Evolutionary conservation across 345 rosid genomes (phyloP).

Genomic region (Lagerstroemia speciosa): DNA sequence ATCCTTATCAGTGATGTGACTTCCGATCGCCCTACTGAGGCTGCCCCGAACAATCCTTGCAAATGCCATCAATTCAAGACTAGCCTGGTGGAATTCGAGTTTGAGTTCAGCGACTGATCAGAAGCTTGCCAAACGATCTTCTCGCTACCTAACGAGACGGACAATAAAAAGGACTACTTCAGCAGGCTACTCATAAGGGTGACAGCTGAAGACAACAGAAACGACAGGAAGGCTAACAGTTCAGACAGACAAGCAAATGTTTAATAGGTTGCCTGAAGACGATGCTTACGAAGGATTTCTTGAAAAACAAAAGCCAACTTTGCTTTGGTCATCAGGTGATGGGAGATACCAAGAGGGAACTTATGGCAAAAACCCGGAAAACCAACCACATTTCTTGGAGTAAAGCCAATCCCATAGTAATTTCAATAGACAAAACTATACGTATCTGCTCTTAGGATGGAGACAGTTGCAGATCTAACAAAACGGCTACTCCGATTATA

Average conservation of each 20-base stretch:
- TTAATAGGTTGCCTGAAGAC: conserved; percentile 3
- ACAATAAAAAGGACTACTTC: background rate
- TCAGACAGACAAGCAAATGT: conserved; percentile 9
- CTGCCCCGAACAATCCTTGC: conserved; percentile 40
- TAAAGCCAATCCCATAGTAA: too few species aligned
- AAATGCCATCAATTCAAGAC: conserved; percentile 40
- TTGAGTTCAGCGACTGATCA: conserved; percentile 10
- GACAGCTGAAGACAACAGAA: background rate
- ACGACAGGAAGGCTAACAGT: background rate
- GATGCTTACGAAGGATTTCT: conserved; percentile 23
- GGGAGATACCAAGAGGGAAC: background rate
- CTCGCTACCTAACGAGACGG: background rate
- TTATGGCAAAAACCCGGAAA: background rate
- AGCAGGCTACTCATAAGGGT: background rate
- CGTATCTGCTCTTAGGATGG: too few species aligned
- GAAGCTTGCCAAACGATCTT: conserved; percentile 7
- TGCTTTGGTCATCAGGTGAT: conserved; percentile 13
- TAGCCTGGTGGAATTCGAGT: conserved; percentile 7
- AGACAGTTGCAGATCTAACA: too few species aligned
- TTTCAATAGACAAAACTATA: too few species aligned
- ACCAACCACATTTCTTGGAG: too few species aligned
- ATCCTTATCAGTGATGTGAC: conserved; percentile 14
- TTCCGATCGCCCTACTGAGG: conserved; percentile 34
- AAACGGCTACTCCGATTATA: too few species aligned
- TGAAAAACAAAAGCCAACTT: conserved; percentile 24